phyloP scores from a whole-genome alignment of 2,329 filamentous ascomycete species.

The Arthroderma sp. region DNA sequence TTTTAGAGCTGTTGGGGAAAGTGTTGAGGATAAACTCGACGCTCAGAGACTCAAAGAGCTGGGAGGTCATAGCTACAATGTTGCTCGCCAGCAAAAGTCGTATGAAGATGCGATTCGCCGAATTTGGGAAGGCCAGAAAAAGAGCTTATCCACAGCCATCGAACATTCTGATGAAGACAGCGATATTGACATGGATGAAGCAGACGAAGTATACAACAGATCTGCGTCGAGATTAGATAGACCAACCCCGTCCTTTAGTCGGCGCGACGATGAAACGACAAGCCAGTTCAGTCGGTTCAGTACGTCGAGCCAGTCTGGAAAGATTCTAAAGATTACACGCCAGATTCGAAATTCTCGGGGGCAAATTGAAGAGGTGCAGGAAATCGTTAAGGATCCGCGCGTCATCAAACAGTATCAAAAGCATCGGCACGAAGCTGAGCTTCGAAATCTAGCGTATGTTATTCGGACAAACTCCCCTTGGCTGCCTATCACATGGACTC shows the following conservation, averaged over 20 bases:
- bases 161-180: slow-evolving; percentile 64
- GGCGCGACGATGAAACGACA: slow-evolving; percentile 59
- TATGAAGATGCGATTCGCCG: slow-evolving; percentile 84
- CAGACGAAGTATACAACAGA: slow-evolving; percentile 35
- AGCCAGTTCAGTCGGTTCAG: slow-evolving; percentile 66
- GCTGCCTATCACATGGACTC: not conserved
- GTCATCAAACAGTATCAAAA: slow-evolving; percentile 85
- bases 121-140: slow-evolving; percentile 83
- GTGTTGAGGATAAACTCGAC: slow-evolving; percentile 73
- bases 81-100: slow-evolving; percentile 80
- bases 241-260: slow-evolving; percentile 41
- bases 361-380: slow-evolving; percentile 46
- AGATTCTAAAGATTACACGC: slow-evolving; percentile 60
- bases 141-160: slow-evolving; percentile 58
- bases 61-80: slow-evolving; percentile 93
- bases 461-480: not conserved
- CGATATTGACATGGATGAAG: slow-evolving; percentile 43
- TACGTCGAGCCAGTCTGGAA: slow-evolving; percentile 55
- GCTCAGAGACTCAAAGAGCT: slow-evolving; percentile 55
- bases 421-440: slow-evolving; percentile 56
- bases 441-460: slow-evolving; percentile 60
- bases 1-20: slow-evolving; percentile 80
- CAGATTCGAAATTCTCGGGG: slow-evolving; percentile 50
- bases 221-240: slow-evolving; percentile 53
- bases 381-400: slow-evolving; percentile 61